These are phyloP conservation scores for Ballota nigra DNA, from an alignment of 257 asterid species.

Conservation along the genomic window DNA sequence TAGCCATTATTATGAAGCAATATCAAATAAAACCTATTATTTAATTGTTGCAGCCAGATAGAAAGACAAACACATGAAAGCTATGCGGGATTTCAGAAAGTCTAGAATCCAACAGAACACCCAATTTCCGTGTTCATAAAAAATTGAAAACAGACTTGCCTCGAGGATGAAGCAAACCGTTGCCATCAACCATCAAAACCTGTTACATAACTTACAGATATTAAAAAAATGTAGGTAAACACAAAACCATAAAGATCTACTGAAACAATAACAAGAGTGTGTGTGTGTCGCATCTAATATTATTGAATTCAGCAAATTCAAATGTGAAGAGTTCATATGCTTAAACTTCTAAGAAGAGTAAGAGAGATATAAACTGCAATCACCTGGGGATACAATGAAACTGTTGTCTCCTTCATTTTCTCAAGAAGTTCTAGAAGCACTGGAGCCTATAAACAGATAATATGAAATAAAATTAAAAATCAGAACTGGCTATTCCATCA, in stretches of 20 bases:
- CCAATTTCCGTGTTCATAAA: slow-evolving; percentile 3
- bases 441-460: slow-evolving; percentile 55
- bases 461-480: background rate
- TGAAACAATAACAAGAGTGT: background rate
- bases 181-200: slow-evolving; percentile 94
- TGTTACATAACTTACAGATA: slow-evolving; percentile 24
- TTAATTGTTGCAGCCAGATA: background rate
- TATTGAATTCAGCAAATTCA: background rate
- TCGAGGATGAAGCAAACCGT: slow-evolving; percentile 94
- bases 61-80: background rate
- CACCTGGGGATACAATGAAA: slow-evolving; percentile 75
- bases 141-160: slow-evolving; percentile 49
- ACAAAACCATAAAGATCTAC: background rate
- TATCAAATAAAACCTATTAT: background rate
- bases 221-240: background rate
- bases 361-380: background rate
- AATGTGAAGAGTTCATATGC: background rate
- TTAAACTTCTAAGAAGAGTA: background rate
- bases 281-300: no score
- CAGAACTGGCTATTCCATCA: background rate
- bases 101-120: background rate
- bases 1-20: slow-evolving; percentile 24
- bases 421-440: slow-evolving; percentile 68
- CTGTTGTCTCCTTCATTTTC: slow-evolving; percentile 57
- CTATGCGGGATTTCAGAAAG: background rate